Conservation (phyloP, 306 rosid genomes). For the Rosa multiflora region DNA sequence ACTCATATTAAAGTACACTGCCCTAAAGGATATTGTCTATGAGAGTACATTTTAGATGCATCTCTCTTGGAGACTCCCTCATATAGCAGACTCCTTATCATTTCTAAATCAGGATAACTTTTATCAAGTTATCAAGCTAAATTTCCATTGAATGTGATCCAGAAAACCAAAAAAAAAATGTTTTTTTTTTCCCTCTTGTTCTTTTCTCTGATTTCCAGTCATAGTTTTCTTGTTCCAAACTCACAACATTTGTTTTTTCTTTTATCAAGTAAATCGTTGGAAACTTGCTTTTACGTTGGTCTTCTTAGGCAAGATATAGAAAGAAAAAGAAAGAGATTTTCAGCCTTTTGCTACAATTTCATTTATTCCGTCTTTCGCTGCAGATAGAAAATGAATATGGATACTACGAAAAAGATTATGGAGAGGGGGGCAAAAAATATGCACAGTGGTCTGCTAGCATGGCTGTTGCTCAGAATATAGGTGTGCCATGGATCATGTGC, state of each 20-base stretch:
- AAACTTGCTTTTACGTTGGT: neutral
- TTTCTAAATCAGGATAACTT: neutral
- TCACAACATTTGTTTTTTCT: neutral
- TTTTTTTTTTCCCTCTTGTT: neutral
- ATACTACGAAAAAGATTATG: conserved; percentile 63
- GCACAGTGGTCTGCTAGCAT: conserved; percentile 90
- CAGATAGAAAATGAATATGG: conserved; percentile 97
- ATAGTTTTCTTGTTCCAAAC: neutral
- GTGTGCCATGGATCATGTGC: conserved; percentile 97
- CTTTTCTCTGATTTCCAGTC: neutral
- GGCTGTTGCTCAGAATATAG: conserved; percentile 88
- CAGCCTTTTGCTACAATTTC: conserved; percentile 11
- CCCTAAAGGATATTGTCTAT: neutral
- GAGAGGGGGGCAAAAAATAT: conserved; percentile 81
- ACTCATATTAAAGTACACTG: too few species aligned
- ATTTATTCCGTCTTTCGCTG: conserved; percentile 20
- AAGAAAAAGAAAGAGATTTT: neutral
- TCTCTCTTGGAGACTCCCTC: neutral
- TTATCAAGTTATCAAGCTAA: neutral
- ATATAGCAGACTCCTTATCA: neutral
- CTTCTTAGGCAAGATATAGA: neutral
- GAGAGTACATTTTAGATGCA: neutral
- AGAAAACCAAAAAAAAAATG: neutral
- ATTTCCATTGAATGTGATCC: neutral
- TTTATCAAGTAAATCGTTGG: neutral